Evolutionary conservation across 192 early-diverging fungal genomes (phyloP).

Genomic region (Backusella australiensis): DNA sequence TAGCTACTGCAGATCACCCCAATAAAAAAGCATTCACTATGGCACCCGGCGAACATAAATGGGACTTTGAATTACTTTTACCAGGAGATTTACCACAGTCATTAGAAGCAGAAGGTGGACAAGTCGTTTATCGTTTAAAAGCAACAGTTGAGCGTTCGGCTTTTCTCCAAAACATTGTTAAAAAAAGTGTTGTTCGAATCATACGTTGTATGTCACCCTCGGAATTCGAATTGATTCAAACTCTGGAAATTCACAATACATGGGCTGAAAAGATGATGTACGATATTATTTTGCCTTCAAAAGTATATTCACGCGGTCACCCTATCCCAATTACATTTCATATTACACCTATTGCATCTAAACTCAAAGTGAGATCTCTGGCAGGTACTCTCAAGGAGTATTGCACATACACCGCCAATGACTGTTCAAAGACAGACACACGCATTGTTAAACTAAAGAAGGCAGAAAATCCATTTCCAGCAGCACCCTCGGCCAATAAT

Average conservation of each 20-base stretch:
- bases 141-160: slow-evolving; percentile 51
- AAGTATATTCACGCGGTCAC: slow-evolving; percentile 51
- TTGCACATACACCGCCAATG: slow-evolving; percentile 40
- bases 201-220: slow-evolving; percentile 50
- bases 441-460: slow-evolving; percentile 13
- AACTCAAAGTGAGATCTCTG: slow-evolving; percentile 44
- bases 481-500: background rate
- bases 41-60: slow-evolving; percentile 41
- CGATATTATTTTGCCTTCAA: slow-evolving; percentile 50
- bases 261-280: slow-evolving; percentile 62
- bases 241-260: slow-evolving; percentile 51
- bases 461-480: background rate
- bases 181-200: slow-evolving; percentile 36
- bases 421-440: slow-evolving; percentile 23
- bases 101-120: slow-evolving; percentile 43
- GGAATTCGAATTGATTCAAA: slow-evolving; percentile 48
- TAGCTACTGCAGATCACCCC: slow-evolving; percentile 16
- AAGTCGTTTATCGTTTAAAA: slow-evolving; percentile 50
- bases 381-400: slow-evolving; percentile 57
- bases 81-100: slow-evolving; percentile 63
- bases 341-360: slow-evolving; percentile 46
- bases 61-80: slow-evolving; percentile 52
- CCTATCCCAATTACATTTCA: slow-evolving; percentile 48
- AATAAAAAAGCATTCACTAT: slow-evolving; percentile 40
- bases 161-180: slow-evolving; percentile 50